phyloP scores from a whole-genome alignment of 129 eudicot species.

The carrot (Daucus carota) region DNA sequence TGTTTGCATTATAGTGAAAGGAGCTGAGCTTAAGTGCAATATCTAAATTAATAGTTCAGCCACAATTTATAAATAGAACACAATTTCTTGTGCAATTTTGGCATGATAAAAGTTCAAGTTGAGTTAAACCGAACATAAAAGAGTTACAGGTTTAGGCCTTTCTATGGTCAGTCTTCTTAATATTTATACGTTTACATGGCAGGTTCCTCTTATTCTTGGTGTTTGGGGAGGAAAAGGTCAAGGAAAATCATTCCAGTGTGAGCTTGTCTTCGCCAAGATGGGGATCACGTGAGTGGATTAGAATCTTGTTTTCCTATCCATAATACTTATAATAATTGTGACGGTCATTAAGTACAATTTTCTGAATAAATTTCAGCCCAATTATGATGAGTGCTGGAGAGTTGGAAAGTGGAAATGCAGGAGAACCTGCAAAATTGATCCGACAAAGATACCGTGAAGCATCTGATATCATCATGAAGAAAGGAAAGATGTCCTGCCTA shows the following conservation, averaged over 20 bases:
- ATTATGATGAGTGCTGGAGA: conserved; percentile 27
- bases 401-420: conserved; percentile 12
- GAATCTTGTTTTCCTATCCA: not conserved
- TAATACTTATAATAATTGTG: not conserved
- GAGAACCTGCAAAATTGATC: conserved; percentile 43
- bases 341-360: not conserved
- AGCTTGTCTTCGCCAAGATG: conserved; percentile 46
- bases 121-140: no score
- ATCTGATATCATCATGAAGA: conserved; percentile 10
- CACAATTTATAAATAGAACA: no score
- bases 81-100: not conserved
- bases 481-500: conserved; percentile 82
- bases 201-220: conserved; percentile 97
- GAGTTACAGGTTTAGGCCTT: not conserved
- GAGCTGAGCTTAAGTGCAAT: not conserved
- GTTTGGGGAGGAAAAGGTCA: conserved; percentile 40
- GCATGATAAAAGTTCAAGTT: not conserved
- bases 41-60: not conserved
- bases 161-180: not conserved
- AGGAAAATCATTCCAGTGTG: conserved; percentile 12
- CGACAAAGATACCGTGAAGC: conserved; percentile 97
- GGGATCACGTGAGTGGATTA: conserved; percentile 70
- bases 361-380: conserved; percentile 23
- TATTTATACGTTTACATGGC: not conserved
- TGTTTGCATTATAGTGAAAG: not conserved